phyloP scores from a whole-genome alignment of 2,329 filamentous ascomycete species.

The Raffaelea albimanens region DNA sequence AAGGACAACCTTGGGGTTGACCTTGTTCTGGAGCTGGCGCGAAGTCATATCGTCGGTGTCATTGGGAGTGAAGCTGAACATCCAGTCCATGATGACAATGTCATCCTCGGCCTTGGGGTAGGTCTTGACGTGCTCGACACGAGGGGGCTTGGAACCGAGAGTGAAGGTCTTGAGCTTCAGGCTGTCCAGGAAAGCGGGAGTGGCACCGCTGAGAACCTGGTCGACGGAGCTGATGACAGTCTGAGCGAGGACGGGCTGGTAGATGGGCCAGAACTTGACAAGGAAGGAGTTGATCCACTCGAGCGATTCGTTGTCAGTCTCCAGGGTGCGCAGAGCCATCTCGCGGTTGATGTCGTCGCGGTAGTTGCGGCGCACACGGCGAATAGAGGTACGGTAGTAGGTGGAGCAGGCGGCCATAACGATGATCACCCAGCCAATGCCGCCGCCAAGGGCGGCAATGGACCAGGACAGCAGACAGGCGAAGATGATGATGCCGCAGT shows the following conservation, averaged over 20 bases:
- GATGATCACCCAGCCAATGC: constrained; percentile 85
- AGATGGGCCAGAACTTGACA: constrained; percentile 99
- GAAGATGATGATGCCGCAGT: constrained; percentile 87
- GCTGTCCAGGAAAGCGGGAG: constrained; percentile 86
- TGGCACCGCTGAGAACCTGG: constrained; percentile 87
- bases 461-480: constrained; percentile 87
- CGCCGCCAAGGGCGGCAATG: constrained; percentile 79
- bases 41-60: constrained; percentile 87
- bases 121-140: constrained; percentile 96
- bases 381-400: constrained; percentile 93
- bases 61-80: constrained; percentile 97
- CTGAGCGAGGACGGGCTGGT: constrained; percentile 84
- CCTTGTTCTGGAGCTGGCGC: constrained; percentile 83
- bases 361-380: constrained; percentile 89
- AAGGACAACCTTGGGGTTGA: constrained; percentile 93
- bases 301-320: constrained; percentile 83
- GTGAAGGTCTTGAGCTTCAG: constrained; percentile 90
- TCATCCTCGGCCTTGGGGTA: constrained; percentile 95
- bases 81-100: constrained; percentile 98
- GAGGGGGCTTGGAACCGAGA: constrained; percentile 86
- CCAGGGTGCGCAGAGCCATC: constrained; percentile 75
- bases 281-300: constrained; percentile 99
- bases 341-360: constrained; percentile 83
- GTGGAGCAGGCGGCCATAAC: constrained; percentile 88
- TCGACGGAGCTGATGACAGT: constrained; percentile 92